Evolutionary conservation across 192 early-diverging fungal genomes (phyloP), one percentile per base, ranked within the genome.

Genomic region (Chytriomyces sp.): DNA sequence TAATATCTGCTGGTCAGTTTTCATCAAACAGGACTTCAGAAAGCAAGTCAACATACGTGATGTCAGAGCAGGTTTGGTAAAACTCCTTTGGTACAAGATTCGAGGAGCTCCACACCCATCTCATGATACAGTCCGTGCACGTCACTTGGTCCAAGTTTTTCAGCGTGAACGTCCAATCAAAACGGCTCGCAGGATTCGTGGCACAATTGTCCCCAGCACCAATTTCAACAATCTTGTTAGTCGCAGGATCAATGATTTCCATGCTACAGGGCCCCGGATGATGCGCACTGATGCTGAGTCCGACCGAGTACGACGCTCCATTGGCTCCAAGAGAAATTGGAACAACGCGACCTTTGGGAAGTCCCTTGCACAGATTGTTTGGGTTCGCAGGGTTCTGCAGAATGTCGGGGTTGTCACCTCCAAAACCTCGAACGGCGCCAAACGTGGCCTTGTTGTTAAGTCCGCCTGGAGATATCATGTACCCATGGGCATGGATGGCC

Each of bases 191-290:
- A 16, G 79, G 75, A 2, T 67, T 59, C 9, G 57, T 23, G n/a
- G 82, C 82, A 59, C 82, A 83, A 5, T 70, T 75, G 24, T 63
- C 50, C 49, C 24, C 59, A 16, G 74, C 72, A 8, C 16, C 44
- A 68, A 71, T 69, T 18, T 35, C 13, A 48, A 62, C 63, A 35
- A 71, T 45, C 11, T 61, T 76, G 74, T 20, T 20, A 57, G 0
- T 45, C 24, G 72, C 67, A 35, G 35, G 35, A 26, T 83, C 77
- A 13, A 78, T 28, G 71, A 83, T 83, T 49, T 81, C 75, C 0
- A 81, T 73, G 7, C 59, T 47, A 67, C 82, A 83, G 2, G 79
- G 76, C 6, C 82, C 82, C 72, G 80, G 67, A 72, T 83, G 82
- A 16, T 81, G 76, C 26, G 82, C 82, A 49, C 72, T 72, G 35